Conservation (phyloP, 441 rosid genomes). For the Euphorbia corollata region DNA sequence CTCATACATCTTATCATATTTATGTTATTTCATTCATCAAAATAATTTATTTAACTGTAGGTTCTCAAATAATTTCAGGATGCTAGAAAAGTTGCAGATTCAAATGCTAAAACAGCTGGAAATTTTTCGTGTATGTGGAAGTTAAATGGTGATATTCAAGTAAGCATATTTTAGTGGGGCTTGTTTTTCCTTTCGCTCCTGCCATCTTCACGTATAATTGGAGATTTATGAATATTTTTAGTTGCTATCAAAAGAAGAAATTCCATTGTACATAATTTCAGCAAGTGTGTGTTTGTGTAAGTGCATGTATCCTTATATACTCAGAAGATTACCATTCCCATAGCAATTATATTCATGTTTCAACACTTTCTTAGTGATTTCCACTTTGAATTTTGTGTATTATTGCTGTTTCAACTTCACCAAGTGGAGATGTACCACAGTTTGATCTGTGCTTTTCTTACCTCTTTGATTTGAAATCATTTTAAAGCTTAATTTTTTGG, state of each 20-base stretch:
- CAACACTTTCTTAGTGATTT: not conserved
- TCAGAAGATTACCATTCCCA: not conserved
- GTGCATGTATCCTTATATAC: not conserved
- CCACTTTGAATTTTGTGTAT: not conserved
- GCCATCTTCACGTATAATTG: not conserved
- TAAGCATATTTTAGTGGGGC: conserved; percentile 18
- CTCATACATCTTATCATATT: conserved; percentile 9
- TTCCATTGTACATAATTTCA: not conserved
- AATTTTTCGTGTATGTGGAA: conserved; percentile 78
- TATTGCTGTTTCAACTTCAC: not conserved
- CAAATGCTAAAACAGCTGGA: conserved; percentile 44
- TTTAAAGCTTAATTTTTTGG: not conserved
- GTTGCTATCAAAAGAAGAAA: not conserved
- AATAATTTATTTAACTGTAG: conserved; percentile 11
- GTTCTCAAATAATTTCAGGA: conserved; percentile 43
- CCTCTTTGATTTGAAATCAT: not conserved
- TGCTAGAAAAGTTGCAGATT: conserved; percentile 51
- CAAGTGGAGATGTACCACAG: not conserved
- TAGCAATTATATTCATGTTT: not conserved
- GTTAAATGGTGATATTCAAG: conserved; percentile 86
- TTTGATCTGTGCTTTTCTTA: not conserved
- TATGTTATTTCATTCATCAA: conserved; percentile 1
- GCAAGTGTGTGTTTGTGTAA: not conserved
- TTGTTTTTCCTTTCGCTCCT: conserved; percentile 5
- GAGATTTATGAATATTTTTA: not conserved